Base-by-base conservation (phyloP, 306 rosid genomes). In the Amphicarpaea edgeworthii region DNA sequence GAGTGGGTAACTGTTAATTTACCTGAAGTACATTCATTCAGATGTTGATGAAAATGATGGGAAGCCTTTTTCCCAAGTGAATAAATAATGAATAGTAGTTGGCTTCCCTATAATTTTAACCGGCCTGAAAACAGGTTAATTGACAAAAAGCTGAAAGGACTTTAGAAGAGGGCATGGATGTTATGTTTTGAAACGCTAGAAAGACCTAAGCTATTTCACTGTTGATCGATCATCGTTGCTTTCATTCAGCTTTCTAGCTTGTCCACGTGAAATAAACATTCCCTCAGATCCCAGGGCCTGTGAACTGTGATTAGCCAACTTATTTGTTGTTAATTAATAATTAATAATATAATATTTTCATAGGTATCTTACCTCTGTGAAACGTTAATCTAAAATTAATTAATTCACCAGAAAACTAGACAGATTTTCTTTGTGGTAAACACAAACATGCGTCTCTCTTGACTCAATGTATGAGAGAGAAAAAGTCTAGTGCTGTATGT, bases 211-310 rank as follows among this genome's bases (percentile, higher is more conserved):
- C n/a, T n/a, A n/a, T n/a, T n/a, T n/a, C n/a, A n/a, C n/a, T n/a
- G n/a, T n/a, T n/a, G n/a, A n/a, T n/a, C n/a, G n/a, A n/a, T n/a
- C n/a, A n/a, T n/a, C n/a, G n/a, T n/a, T n/a, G n/a, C 81, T 38
- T 69, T 65, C 71, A 40, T 38, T 70, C 74, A 75, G 55, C 74
- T 74, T 70, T 81, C 77, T n/a, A n/a, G n/a, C n/a, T 77, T 72
- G 70, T 74, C 87, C 86, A 85, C 76, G 75, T 87, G 85, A 87
- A 78, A 76, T 67, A 81, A 83, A 83, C 73, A 84, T 79, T 78
- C 70, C 26, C 42, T 20, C 73, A 40, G 65, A 21, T 68, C 46
- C 16, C 30, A 57, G 64, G 2, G 30, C 79, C 79, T 62, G 73
- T 17, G 70, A 10, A 72, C 79, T 62, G 73, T 17, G 70, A 10